Evolutionary conservation across 2,329 filamentous ascomycete species (phyloP), one percentile per base, ranked within the genome.

Genomic region (Curvularia sp.): DNA sequence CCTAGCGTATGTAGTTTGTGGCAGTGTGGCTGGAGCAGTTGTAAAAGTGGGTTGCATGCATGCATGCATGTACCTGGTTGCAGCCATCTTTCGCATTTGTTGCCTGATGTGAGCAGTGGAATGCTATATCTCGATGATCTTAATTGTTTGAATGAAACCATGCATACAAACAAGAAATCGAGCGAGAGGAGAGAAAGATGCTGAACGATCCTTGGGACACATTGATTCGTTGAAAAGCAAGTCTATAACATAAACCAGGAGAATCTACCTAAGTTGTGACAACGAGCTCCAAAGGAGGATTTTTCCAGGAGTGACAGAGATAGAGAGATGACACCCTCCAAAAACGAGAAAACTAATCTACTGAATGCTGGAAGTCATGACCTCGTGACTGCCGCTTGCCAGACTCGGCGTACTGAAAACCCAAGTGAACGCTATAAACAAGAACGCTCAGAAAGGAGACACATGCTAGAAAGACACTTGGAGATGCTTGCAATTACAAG

Each of bases 331-430:
- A 31, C 9, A 3, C 15, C 35, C 30, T 13, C 9, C 5, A 4
- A 30, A 22, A 22, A n/a, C 13, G 15, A 28, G 26, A 41, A 50
- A 41, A 41, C 48, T 41, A 30, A 30, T 50, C 35, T 56, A 52
- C 57, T 52, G 28, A 60, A 66, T 63, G 60, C 64, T 57, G 58
- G 62, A 63, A 65, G 60, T 65, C 64, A 61, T 66, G 55, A 63
- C 62, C 63, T 63, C 64, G 64, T 66, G 30, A 62, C 55, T 42
- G 53, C 49, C 43, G 49, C 35, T 42, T 42, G 41, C 31, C 35
- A 20, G 22, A 26, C 48, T 22, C 38, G 33, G 39, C 22, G 33
- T 15, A 44, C 15, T 33, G 46, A 56, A 43, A 43, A 43, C 24
- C 51, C 5, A 24, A 41, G 30, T 42, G 15, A 52, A 44, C 48